These are phyloP conservation scores for Strobilomyces confusus DNA, from an alignment of 768 basidiomycete species.

Conservation along the genomic window DNA sequence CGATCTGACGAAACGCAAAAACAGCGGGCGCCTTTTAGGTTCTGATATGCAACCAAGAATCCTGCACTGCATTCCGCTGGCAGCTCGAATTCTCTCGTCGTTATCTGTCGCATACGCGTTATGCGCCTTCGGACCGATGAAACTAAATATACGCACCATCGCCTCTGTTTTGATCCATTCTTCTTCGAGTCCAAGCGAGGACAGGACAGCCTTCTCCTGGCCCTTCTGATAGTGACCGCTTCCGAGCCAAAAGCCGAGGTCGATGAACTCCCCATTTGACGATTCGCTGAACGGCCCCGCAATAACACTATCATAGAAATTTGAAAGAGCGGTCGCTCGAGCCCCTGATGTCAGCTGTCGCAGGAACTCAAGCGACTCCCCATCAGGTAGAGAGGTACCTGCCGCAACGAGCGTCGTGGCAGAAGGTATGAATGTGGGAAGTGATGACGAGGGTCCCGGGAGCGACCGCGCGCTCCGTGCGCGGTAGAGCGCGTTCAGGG, in stretches of 20 bases:
- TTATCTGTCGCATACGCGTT: conserved; percentile 15
- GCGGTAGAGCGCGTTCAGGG: conserved; percentile 6
- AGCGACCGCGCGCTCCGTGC: not conserved
- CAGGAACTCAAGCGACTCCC: conserved; percentile 7
- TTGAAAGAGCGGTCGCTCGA: conserved; percentile 34
- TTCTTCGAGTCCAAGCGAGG: conserved; percentile 30
- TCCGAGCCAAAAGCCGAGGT: conserved; percentile 53
- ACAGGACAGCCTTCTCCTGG: conserved; percentile 31
- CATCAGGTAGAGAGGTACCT: conserved; percentile 2
- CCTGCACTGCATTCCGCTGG: conserved; percentile 10
- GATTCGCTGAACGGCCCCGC: conserved; percentile 49
- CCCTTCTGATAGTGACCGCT: conserved; percentile 32
- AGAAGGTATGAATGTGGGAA: conserved; percentile 15
- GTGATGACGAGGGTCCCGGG: not conserved
- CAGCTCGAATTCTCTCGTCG: conserved; percentile 11
- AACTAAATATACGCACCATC: conserved; percentile 5
- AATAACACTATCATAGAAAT: conserved; percentile 48
- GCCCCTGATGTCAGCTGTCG: conserved; percentile 36
- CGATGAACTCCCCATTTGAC: conserved; percentile 49
- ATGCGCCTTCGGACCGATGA: conserved; percentile 3
- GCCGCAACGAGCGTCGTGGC: conserved; percentile 11
- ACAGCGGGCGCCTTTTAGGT: conserved; percentile 10
- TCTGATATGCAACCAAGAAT: conserved; percentile 6
- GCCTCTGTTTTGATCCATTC: conserved; percentile 16
- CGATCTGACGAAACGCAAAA: conserved; percentile 11